Conservation (phyloP, 2,329 filamentous ascomycete genomes). For the Aspergillus ibericus region DNA sequence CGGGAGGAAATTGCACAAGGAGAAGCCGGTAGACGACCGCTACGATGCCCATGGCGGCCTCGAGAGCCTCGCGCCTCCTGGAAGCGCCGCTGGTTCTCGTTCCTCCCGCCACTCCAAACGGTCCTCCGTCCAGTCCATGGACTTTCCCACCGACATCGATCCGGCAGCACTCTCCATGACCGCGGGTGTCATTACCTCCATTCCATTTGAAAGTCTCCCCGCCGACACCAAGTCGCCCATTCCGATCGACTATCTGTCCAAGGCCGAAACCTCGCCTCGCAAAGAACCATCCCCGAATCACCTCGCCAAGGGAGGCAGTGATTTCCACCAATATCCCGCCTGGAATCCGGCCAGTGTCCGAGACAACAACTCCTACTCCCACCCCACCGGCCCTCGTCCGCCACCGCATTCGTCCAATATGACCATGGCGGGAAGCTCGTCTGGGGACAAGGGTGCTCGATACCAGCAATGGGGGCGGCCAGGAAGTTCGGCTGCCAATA, state of each 20-base stretch:
- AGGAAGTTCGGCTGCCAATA: slow-evolving; percentile 57
- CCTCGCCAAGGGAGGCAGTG: slow-evolving; percentile 71
- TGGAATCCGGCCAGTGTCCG: slow-evolving; percentile 59
- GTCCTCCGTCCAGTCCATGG: slow-evolving; percentile 70
- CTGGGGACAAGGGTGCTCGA: slow-evolving; percentile 68
- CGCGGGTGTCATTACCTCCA: slow-evolving; percentile 80
- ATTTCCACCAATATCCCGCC: slow-evolving; percentile 87
- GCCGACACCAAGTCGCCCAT: slow-evolving; percentile 69
- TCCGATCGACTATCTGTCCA: slow-evolving; percentile 70
- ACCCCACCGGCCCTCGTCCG: slow-evolving; percentile 62
- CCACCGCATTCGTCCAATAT: slow-evolving; percentile 55
- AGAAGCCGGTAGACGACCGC: slow-evolving; percentile 68
- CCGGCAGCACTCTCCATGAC: slow-evolving; percentile 66
- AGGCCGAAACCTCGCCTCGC: slow-evolving; percentile 59
- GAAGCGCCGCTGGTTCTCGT: slow-evolving; percentile 64
- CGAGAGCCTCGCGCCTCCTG: slow-evolving; percentile 61
- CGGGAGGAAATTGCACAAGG: slow-evolving; percentile 73
- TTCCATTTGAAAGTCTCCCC: slow-evolving; percentile 75
- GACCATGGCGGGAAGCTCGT: slow-evolving; percentile 70
- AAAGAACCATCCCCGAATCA: slow-evolving; percentile 80
- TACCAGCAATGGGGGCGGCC: slow-evolving; percentile 74
- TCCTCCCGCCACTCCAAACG: slow-evolving; percentile 72
- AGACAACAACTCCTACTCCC: slow-evolving; percentile 53
- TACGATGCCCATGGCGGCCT: slow-evolving; percentile 60
- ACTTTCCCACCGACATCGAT: slow-evolving; percentile 64